These are phyloP conservation scores for Diaporthe australafricana DNA, from an alignment of 2,329 filamentous ascomycete species.

Conservation along the genomic window DNA sequence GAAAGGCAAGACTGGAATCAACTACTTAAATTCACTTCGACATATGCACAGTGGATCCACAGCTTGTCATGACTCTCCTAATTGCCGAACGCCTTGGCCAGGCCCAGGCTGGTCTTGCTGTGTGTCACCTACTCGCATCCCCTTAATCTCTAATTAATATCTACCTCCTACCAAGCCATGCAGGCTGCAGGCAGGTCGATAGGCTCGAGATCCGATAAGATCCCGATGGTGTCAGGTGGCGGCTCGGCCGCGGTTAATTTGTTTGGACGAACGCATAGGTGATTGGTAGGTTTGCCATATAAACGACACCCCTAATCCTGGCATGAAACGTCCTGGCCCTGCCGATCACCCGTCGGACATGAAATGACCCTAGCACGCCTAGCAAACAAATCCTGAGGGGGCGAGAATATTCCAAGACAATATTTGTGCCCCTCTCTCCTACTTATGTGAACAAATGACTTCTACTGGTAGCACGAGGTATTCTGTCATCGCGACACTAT, in stretches of 20 bases:
- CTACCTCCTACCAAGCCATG: conserved; percentile 4
- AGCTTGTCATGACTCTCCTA: conserved; percentile 11
- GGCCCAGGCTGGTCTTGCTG: neutral
- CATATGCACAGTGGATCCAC: neutral
- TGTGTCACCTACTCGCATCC: conserved; percentile 20
- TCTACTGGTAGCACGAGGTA: neutral
- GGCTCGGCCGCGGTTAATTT: conserved; percentile 17
- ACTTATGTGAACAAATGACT: neutral
- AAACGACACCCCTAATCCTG: conserved; percentile 24
- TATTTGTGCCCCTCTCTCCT: neutral
- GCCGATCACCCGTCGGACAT: conserved; percentile 15
- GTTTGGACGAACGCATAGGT: conserved; percentile 22
- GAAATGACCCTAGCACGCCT: neutral
- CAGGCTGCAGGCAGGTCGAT: conserved; percentile 5
- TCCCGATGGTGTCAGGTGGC: conserved; percentile 23
- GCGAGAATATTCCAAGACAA: conserved; percentile 6
- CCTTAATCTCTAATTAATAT: conserved; percentile 32
- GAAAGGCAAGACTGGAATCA: neutral
- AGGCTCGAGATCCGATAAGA: conserved; percentile 21
- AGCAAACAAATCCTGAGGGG: conserved; percentile 4
- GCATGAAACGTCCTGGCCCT: conserved; percentile 22
- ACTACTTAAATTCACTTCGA: conserved; percentile 18
- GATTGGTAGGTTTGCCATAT: conserved; percentile 27
- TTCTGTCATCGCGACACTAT: neutral
- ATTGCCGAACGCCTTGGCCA: conserved; percentile 19